Conservation (phyloP, 1,139 yeast species). For the Ogataea hybrid region DNA sequence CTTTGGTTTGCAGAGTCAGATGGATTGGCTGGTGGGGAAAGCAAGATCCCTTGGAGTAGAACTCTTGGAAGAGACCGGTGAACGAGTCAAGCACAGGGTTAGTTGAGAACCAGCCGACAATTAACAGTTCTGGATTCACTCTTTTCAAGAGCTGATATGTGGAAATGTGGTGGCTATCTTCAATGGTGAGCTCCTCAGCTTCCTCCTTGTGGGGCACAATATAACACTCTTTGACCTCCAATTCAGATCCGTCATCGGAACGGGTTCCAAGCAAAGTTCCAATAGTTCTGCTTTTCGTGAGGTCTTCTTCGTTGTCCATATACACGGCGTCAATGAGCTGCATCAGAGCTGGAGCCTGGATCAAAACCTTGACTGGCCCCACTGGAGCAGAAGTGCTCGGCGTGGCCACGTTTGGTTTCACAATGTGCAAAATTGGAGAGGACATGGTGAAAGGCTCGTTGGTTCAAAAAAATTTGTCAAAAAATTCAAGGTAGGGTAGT, state of each 20-base stretch:
- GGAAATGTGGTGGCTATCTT: conserved; percentile 69
- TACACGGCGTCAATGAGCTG: conserved; percentile 63
- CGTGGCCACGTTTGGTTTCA: conserved; percentile 57
- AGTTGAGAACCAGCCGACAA: conserved; percentile 89
- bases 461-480: conserved; percentile 6
- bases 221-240: conserved; percentile 74
- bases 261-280: conserved; percentile 83
- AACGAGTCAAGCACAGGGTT: conserved; percentile 63
- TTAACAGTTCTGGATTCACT: conserved; percentile 76
- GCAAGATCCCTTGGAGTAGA: conserved; percentile 69
- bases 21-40: conserved; percentile 79
- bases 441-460: conserved; percentile 19
- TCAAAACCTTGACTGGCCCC: conserved; percentile 50
- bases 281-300: conserved; percentile 56
- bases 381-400: conserved; percentile 46
- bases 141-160: conserved; percentile 73
- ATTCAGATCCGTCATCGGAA: conserved; percentile 81
- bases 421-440: conserved; percentile 49
- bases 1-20: conserved; percentile 56
- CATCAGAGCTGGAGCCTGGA: conserved; percentile 72
- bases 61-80: conserved; percentile 83
- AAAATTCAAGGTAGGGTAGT: conserved; percentile 9
- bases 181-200: conserved; percentile 71
- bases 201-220: conserved; percentile 83
- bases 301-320: conserved; percentile 39